A percentile compares a stretch with the other conserved stretches of the same genome.
Evolutionary conservation across 495 filamentous ascomycete genomes (phyloP).

Genomic region (Neurospora sp.): DNA sequence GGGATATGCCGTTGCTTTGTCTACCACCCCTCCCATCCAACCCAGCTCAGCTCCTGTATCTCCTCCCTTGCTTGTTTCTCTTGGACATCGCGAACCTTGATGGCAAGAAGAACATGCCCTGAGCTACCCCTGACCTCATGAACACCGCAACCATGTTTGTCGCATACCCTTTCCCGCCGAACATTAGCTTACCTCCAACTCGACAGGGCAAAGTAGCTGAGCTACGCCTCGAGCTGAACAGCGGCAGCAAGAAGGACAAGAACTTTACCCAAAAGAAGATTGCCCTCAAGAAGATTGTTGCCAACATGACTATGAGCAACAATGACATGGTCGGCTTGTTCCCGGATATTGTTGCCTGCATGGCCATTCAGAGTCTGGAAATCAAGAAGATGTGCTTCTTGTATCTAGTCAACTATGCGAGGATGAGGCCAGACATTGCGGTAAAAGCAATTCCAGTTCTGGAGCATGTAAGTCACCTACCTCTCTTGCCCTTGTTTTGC

Average conservation of each 20-base stretch:
- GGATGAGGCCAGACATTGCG: conserved; percentile 89
- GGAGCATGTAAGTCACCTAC: conserved; percentile 50
- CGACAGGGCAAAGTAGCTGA: conserved; percentile 97
- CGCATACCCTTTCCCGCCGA: conserved; percentile 32
- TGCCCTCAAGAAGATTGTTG: conserved; percentile 98
- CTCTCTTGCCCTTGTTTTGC: not conserved
- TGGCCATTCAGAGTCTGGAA: conserved; percentile 87
- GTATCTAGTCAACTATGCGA: conserved; percentile 92
- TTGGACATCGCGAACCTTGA: conserved; percentile 3
- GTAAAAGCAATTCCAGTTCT: conserved; percentile 86
- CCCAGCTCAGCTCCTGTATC: not conserved
- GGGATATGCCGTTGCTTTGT: not conserved
- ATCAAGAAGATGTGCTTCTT: conserved; percentile 99
- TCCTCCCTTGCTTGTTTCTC: not conserved
- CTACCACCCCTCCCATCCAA: not conserved
- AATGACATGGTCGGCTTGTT: conserved; percentile 99
- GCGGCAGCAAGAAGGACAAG: conserved; percentile 96
- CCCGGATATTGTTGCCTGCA: conserved; percentile 87
- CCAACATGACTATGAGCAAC: conserved; percentile 99
- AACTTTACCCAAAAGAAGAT: conserved; percentile 96
- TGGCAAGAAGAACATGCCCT: conserved; percentile 12
- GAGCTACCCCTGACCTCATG: conserved; percentile 9
- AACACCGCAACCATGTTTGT: conserved; percentile 36
- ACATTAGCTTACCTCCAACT: conserved; percentile 25
- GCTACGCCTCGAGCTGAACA: conserved; percentile 87